Base-by-base conservation (phyloP, 345 rosid genomes). In the Draba incana region DNA sequence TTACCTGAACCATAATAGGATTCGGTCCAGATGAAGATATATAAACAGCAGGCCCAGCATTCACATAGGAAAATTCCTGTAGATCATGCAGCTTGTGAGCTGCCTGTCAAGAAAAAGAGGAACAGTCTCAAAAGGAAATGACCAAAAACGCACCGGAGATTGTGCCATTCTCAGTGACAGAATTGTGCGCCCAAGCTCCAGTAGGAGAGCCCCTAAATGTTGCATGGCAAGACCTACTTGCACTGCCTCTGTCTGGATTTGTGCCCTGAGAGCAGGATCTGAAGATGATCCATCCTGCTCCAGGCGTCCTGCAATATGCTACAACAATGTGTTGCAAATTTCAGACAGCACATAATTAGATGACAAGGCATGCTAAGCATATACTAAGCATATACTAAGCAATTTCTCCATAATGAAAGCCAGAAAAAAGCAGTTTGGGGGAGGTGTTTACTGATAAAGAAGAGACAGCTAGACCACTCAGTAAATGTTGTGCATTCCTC, bases 1-100 rank as follows among this genome's bases (percentile, higher is more conserved):
- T 59, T 28, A 91, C 98, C 98, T 94, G 98, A 63, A 84, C 97
- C 99, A 94, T 94, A 53, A 91, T 85, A 27, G 98, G 97, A 83
- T 89, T 94, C 6, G 99, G 97, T 68, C 97, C 98, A 7, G 92
- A 78, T 7, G 95, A 79, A 53, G 96, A 91, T 75, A 94, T 83
- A 83, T 91, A 94, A 64, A 92, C 93, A 53, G 93, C 97, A 63
- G 99, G 96, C 61, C 99, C 98, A 75, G 99, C 71, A 80, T 88
- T 85, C 58, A 91, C 86, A 72, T 81, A 86, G 53, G 89, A 76
- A 67, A 81, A 82, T 8, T 47, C 88, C 99, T 94, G 86, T 58
- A 62, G 57, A 63, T 75, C 66, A 59, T 15, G 64, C 9, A 23
- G 72, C 5, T 24, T 63, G 70, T 68, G 64, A 75, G 78, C n/a